Base-by-base conservation (phyloP, 1,139 yeast species). In the Scheffersomyces illinoinensis region DNA sequence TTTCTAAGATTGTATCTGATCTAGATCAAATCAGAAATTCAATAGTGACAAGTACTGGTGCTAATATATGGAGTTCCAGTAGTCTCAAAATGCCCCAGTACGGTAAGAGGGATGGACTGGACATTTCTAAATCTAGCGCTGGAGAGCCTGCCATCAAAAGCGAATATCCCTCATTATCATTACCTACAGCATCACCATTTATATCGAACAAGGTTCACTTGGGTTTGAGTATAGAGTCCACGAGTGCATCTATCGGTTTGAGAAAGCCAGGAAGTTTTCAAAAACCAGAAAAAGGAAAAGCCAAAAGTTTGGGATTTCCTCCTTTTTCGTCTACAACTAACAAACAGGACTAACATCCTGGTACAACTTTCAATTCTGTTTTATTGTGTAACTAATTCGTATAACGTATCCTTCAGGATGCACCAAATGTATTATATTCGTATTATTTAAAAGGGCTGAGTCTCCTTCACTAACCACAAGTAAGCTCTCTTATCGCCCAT, bases 251-350 rank as follows among this genome's bases (percentile, higher is more conserved):
- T 7, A 57, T 66, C 21, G 82, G 82, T 1, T 72, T 84, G 50
- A 75, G 82, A 64, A 83, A 82, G 67, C 89, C 88, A 1, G 85
- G 85, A 14, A 84, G 85, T 39, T 66, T 66, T 59, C 68, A 66
- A 58, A 59, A 61, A 52, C 68, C 68, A 47, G 53, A 61, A 14
- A 65, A 63, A 14, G 50, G 58, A 43, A 69, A 67, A 51, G 64
- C 66, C 17, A 72, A 68, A 55, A 68, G 71, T 49, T 60, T 73
- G 56, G 76, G 77, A 26, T 74, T 71, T 50, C 76, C 79, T 2
- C 59, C 67, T 7, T 58, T 67, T 18, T 63, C 57, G 61, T 73
- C 77, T 1, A 66, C 77, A 10, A 68, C 76, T 18, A 48, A 20
- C 26, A 48, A 48, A 24, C 51, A 48, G 26, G n/a, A 68, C 70